A percentile compares a stretch with the other conserved stretches of the same genome.
These are phyloP conservation scores for Beauveria caledonica DNA, from an alignment of 2,329 filamentous ascomycete species.

Conservation along the genomic window DNA sequence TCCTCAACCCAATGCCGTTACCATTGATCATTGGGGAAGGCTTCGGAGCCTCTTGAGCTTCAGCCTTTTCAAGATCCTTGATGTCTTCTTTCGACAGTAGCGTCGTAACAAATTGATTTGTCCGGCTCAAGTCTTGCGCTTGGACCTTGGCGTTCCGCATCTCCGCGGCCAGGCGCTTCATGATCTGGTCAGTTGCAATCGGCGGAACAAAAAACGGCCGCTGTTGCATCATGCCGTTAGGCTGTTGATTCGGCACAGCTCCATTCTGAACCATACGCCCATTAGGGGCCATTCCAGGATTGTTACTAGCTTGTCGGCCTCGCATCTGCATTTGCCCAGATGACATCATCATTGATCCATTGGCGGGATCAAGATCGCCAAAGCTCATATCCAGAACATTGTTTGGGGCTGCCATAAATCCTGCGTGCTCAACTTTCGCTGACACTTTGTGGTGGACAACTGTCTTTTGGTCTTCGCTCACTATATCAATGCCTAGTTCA, in stretches of 20 bases:
- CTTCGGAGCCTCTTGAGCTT: conserved; percentile 40
- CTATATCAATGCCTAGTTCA: conserved; percentile 95
- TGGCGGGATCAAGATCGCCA: conserved; percentile 79
- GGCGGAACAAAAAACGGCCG: conserved; percentile 81
- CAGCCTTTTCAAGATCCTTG: conserved; percentile 48
- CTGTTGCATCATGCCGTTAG: conserved; percentile 59
- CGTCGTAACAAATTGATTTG: conserved; percentile 70
- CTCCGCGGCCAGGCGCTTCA: conserved; percentile 63
- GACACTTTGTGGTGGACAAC: conserved; percentile 98
- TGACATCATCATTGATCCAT: conserved; percentile 62
- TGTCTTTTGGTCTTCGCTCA: conserved; percentile 96
- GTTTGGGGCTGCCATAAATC: conserved; percentile 64
- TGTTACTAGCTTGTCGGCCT: conserved; percentile 61
- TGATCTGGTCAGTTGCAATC: conserved; percentile 87
- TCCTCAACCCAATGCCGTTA: conserved; percentile 47
- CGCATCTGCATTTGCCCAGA: conserved; percentile 62
- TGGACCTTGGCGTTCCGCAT: conserved; percentile 86
- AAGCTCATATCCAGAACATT: conserved; percentile 86
- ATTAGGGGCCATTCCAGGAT: conserved; percentile 53
- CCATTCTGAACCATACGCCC: conserved; percentile 50
- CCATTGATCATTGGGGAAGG: conserved; percentile 41
- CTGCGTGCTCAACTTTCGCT: conserved; percentile 91
- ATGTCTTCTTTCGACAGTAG: conserved; percentile 65
- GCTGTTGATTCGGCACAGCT: conserved; percentile 36
- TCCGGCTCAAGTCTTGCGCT: conserved; percentile 73